phyloP scores from a whole-genome alignment of 805 yeast genomes.

The Tetrapisispora phaffii region DNA sequence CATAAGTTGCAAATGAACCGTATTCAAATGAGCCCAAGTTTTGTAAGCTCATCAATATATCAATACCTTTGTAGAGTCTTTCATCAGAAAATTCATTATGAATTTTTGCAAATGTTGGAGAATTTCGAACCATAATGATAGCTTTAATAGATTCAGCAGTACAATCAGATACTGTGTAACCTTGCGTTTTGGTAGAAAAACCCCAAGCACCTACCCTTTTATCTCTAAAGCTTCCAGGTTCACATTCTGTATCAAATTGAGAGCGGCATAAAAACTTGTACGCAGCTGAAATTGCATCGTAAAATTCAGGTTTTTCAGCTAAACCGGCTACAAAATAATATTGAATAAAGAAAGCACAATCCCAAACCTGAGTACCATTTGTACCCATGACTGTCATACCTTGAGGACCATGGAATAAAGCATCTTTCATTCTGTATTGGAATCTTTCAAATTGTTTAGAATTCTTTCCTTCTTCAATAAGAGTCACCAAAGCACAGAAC shows the following conservation, averaged over 20 bases:
- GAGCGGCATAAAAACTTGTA: slow-evolving; percentile 67
- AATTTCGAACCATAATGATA: slow-evolving; percentile 76
- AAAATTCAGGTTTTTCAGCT: slow-evolving; percentile 58
- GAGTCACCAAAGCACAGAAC: slow-evolving; percentile 65
- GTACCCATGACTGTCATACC: slow-evolving; percentile 96
- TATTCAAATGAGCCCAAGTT: slow-evolving; percentile 68
- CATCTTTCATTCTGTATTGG: slow-evolving; percentile 58
- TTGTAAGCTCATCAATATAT: slow-evolving; percentile 65
- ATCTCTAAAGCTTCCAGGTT: slow-evolving; percentile 71
- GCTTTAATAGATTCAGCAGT: slow-evolving; percentile 95
- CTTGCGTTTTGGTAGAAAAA: slow-evolving; percentile 89
- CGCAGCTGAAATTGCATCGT: slow-evolving; percentile 51
- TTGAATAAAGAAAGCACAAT: slow-evolving; percentile 83
- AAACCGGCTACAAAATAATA: slow-evolving; percentile 71
- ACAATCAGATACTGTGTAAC: slow-evolving; percentile 93
- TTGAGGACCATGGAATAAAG: slow-evolving; percentile 72
- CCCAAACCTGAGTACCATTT: slow-evolving; percentile 97
- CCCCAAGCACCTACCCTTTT: slow-evolving; percentile 89
- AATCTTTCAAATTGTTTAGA: slow-evolving; percentile 51
- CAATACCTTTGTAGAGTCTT: slow-evolving; percentile 58
- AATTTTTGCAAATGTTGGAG: slow-evolving; percentile 40
- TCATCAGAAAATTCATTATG: slow-evolving; percentile 44
- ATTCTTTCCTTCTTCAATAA: slow-evolving; percentile 56
- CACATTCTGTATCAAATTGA: slow-evolving; percentile 78
- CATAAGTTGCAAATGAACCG: slow-evolving; percentile 92